Evolutionary conservation across 495 filamentous ascomycete species (phyloP), one percentile per base, ranked within the genome.

Genomic region (Aeminium ludgeri): DNA sequence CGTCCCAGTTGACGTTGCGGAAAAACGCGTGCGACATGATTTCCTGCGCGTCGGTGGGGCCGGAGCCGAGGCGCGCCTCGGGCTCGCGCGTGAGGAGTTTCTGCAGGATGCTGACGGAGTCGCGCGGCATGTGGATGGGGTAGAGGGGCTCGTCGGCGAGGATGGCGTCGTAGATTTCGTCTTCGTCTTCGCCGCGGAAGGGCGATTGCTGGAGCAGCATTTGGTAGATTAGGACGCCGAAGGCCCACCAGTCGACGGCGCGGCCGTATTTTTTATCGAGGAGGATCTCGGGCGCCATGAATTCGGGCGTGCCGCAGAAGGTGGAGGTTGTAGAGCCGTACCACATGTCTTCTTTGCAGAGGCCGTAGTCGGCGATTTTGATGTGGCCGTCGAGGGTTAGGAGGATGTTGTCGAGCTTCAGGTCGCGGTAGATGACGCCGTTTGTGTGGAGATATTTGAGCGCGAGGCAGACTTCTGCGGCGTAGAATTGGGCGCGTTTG

Each of bases 241-340:
- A 99, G n/a, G 89, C 89, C 89, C 89, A 99, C 89, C 89, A 99
- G 59, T 99, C 89, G 43, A 99, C 89, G n/a, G 89, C 86, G 37
- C 89, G 77, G 30, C 87, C 89, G 57, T 96, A 99, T 57, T 92
- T 93, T 69, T 96, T 96, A 60, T 99, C 89, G 42, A 99, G 70
- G 8, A 99, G 65, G 62, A 99, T 99, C 82, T 99, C 89, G 10
- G 89, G 89, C 11, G 89, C 89, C 89, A 99, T 99, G 46, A 99
- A 99, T 55, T 99, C 89, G 30, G 89, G 89, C 17, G 89, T 99
- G 60, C 89, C 89, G 62, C 89, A 99, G 65, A 99, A 99, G 19
- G 89, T 99, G 63, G 86, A 86, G 1, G 89, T 99, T 0, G 82
- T 94, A 40, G 80, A 82, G 28, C 86, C 86, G 58, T 95, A 96